phyloP scores from a whole-genome alignment of 192 early-diverging fungal genomes.

The Dissophora ornata region DNA sequence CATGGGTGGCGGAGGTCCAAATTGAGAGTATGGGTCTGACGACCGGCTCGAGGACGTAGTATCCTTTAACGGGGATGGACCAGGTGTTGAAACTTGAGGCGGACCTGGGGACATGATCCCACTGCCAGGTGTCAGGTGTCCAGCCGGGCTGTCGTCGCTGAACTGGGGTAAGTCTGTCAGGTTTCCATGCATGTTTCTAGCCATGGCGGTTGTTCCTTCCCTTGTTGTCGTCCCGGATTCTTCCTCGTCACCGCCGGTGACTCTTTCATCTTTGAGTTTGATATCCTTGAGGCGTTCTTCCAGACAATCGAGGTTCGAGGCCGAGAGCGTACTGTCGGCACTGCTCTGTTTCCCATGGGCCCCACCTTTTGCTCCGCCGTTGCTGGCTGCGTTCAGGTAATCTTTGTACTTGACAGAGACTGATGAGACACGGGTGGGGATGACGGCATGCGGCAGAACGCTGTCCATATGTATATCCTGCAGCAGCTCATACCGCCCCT shows the following conservation, averaged over 20 bases:
- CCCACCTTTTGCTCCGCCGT: slow-evolving; percentile 6
- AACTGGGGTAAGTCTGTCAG: slow-evolving; percentile 32
- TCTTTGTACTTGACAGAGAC: slow-evolving; percentile 72
- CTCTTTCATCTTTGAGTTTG: slow-evolving; percentile 41
- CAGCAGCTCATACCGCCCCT: slow-evolving; percentile 60
- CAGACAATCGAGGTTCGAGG: slow-evolving; percentile 39
- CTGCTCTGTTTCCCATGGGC: slow-evolving; percentile 36
- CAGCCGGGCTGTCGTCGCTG: slow-evolving; percentile 22
- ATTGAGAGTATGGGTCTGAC: slow-evolving; percentile 42
- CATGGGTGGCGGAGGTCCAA: slow-evolving; percentile 41
- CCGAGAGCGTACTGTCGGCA: slow-evolving; percentile 29
- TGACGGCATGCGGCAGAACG: slow-evolving; percentile 57
- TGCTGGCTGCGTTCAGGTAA: slow-evolving; percentile 25
- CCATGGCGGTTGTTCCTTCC: neutral
- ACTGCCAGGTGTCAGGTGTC: slow-evolving; percentile 13
- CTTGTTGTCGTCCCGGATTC: neutral
- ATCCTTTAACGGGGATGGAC: slow-evolving; percentile 36
- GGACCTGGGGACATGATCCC: slow-evolving; percentile 36
- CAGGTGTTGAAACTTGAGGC: slow-evolving; percentile 16
- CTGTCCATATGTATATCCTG: slow-evolving; percentile 63
- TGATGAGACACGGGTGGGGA: slow-evolving; percentile 61
- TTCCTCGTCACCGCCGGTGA: slow-evolving; percentile 1
- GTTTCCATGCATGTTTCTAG: slow-evolving; percentile 44
- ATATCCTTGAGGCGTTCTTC: slow-evolving; percentile 49
- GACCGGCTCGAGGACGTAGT: slow-evolving; percentile 14